Percentiles rank a stretch among this genome's conserved stretches.
phyloP scores from a whole-genome alignment of 164 flowering plant genomes.

The Magnolia changhungtana region DNA sequence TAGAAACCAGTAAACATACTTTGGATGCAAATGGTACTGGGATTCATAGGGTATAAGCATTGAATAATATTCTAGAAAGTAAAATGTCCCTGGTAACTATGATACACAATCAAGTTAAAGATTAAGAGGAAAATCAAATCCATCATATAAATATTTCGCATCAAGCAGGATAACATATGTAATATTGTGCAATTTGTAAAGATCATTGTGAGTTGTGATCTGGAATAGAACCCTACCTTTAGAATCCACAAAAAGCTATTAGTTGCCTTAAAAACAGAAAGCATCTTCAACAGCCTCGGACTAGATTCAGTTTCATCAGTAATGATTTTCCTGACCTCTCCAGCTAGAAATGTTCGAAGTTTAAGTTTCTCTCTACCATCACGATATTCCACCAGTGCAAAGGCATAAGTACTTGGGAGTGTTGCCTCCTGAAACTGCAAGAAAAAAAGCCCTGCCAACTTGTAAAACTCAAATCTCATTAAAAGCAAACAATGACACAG shows the following conservation, averaged over 20 bases:
- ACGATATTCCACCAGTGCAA: conserved; percentile 79
- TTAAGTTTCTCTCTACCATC: conserved; percentile 36
- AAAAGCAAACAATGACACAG: neutral
- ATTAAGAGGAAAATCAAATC: neutral
- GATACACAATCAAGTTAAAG: too few relatives aligned
- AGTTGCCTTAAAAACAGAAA: conserved; percentile 34
- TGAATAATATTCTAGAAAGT: neutral
- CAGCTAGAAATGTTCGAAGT: conserved; percentile 61
- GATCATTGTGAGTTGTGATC: neutral
- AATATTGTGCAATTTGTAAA: neutral
- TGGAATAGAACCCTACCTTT: conserved; percentile 46
- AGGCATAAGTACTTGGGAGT: conserved; percentile 61
- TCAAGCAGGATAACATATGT: neutral
- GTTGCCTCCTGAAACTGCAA: conserved; percentile 53
- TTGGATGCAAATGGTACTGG: neutral
- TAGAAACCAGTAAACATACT: too few relatives aligned
- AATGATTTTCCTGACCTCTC: conserved; percentile 47
- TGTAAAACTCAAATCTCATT: neutral
- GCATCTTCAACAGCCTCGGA: conserved; percentile 49
- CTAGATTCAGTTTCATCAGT: conserved; percentile 32
- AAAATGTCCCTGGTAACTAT: neutral
- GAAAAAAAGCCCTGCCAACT: neutral
- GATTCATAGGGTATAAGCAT: neutral
- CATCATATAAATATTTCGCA: neutral
- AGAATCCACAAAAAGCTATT: conserved; percentile 38